phyloP scores from a whole-genome alignment of 1,139 yeast species.

The Blastobotrys buckinghamii region DNA sequence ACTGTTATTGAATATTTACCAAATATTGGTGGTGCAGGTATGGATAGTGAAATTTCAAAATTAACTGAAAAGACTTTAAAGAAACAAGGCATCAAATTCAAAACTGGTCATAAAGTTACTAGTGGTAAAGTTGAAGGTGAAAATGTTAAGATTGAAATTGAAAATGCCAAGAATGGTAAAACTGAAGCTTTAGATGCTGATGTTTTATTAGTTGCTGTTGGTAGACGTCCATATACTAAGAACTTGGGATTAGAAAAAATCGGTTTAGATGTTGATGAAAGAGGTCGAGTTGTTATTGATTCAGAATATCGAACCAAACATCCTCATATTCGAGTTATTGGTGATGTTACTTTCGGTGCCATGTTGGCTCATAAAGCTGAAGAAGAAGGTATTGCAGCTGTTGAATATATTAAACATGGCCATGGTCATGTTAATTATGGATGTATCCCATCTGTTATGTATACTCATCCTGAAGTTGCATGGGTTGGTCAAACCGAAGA shows the following conservation, averaged over 20 bases:
- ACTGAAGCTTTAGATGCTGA: conserved; percentile 80
- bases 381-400: conserved; percentile 99
- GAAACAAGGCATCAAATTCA: conserved; percentile 94
- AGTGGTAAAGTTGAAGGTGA: conserved; percentile 88
- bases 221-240: conserved; percentile 95
- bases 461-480: conserved; percentile 98
- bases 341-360: conserved; percentile 97
- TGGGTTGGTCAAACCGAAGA: conserved; percentile 98
- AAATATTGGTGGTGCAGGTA: conserved; percentile 88
- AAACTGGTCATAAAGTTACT: conserved; percentile 85
- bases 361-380: conserved; percentile 99
- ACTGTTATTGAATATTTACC: conserved; percentile 88
- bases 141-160: conserved; percentile 77
- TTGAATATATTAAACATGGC: conserved; percentile 86
- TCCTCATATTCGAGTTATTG: conserved; percentile 93
- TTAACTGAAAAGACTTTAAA: conserved; percentile 80
- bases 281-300: conserved; percentile 91
- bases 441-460: conserved; percentile 97
- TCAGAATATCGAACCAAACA: conserved; percentile 87
- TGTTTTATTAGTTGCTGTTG: conserved; percentile 92
- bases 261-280: conserved; percentile 85
- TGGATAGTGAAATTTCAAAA: conserved; percentile 95
- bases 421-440: conserved; percentile 98
- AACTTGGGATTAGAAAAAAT: conserved; percentile 85
- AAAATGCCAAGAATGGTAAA: conserved; percentile 82